Evolutionary conservation across 2,329 filamentous ascomycete genomes (phyloP).

Genomic region (Pseudocercospora fuligena): DNA sequence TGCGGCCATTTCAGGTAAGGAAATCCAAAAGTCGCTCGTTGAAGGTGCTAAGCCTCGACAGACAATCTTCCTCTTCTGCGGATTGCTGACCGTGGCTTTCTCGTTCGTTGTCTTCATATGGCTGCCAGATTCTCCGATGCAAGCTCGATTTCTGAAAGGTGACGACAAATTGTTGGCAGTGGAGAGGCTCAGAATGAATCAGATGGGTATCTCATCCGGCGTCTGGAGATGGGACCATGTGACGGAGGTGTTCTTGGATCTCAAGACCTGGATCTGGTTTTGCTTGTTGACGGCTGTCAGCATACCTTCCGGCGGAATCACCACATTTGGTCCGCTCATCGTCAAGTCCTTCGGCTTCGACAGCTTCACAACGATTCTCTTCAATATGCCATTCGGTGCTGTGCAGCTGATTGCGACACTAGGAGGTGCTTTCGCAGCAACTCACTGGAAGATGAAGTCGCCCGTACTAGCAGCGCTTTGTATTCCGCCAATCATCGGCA

Average conservation of each 20-base stretch:
- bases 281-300: constrained; percentile 46
- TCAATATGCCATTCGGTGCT: constrained; percentile 65
- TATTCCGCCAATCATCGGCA: constrained; percentile 62
- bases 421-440: constrained; percentile 61
- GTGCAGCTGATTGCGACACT: constrained; percentile 66
- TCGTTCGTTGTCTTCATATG: constrained; percentile 52
- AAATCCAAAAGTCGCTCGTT: not conserved
- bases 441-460: constrained; percentile 60
- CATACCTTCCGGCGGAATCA: constrained; percentile 63
- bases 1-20: constrained; percentile 29
- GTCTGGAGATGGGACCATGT: constrained; percentile 60
- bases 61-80: constrained; percentile 29
- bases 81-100: constrained; percentile 54
- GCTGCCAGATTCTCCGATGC: constrained; percentile 13
- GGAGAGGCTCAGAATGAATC: constrained; percentile 55
- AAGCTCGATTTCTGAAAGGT: constrained; percentile 53
- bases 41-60: not conserved
- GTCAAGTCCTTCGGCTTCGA: constrained; percentile 63
- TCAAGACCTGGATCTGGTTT: constrained; percentile 67
- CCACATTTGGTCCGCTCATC: constrained; percentile 64
- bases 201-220: constrained; percentile 47
- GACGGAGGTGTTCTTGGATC: constrained; percentile 59
- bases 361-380: constrained; percentile 61
- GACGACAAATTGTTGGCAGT: constrained; percentile 64
- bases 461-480: constrained; percentile 60